Base-by-base conservation (phyloP, 2,329 filamentous ascomycete species). In the Penicillium sp. region DNA sequence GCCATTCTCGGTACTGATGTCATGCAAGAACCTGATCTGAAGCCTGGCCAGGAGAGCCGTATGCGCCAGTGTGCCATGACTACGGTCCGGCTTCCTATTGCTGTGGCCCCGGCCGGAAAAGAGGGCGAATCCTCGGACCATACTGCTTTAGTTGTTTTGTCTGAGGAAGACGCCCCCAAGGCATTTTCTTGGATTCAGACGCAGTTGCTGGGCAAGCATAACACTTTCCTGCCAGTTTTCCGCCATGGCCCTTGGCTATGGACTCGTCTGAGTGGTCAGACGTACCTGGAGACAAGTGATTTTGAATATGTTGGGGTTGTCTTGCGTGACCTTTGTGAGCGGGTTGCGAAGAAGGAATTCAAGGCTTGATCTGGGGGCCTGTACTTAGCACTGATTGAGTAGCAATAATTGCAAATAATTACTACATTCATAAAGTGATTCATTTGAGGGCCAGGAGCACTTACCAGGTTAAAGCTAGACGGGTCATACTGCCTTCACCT, bases 211-310 rank as follows among this genome's bases (percentile, higher is more conserved):
- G 60, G 70, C 1, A 77, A 84, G n/a, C 79, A 82, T 65, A 76
- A 83, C 48, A 93, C 88, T 0, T 91, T 88, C 61, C 69, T 93
- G 45, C 75, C 83, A 1, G 63, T 86, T 3, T 81, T 81, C 50
- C 67, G 76, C 8, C 81, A 89, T 57, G 75, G 70, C 0, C 77
- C 77, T 0, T 75, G 75, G 46, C 78, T 83, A 64, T 95, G 85
- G 85, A 74, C 77, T 0, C 74, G 91, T 43, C 62, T 95, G 42
- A 89, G 85, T 63, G 87, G 80, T 13, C 89, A 95, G 74, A 78
- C 93, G 0, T 97, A 93, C 64, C 69, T 96, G n/a, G 87, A 88
- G 24, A 65, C 84, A 56, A 75, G 75, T 12, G 89, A 96, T 67
- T 95, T 93, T 62, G 79, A 84, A 64, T 87, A 80, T 78, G 77